phyloP scores from a whole-genome alignment of 1,284 basidiomycete species.

The Cerrena zonata region DNA sequence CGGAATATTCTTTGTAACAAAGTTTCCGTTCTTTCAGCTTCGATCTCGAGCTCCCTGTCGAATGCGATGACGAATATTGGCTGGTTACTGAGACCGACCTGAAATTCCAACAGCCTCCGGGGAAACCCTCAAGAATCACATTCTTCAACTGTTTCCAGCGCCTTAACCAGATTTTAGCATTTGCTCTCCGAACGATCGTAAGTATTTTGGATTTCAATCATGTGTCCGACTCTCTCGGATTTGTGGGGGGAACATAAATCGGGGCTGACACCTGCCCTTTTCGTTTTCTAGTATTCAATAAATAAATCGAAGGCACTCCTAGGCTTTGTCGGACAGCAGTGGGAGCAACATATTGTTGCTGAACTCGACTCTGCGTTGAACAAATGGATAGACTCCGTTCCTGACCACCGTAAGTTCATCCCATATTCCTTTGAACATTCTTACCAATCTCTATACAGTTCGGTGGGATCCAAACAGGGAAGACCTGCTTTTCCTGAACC shows the following conservation, averaged over 20 bases:
- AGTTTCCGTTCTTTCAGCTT: conserved; percentile 41
- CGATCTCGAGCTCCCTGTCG: conserved; percentile 55
- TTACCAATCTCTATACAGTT: conserved; percentile 31
- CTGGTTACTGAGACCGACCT: conserved; percentile 36
- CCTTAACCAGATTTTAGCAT: conserved; percentile 52
- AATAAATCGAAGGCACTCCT: conserved; percentile 45
- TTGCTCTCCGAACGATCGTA: conserved; percentile 51
- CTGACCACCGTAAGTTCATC: conserved; percentile 38
- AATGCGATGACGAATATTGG: conserved; percentile 67
- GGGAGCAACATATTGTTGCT: conserved; percentile 51
- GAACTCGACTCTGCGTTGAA: conserved; percentile 59
- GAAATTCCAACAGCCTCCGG: conserved; percentile 42
- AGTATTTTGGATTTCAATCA: conserved; percentile 15
- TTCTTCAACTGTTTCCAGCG: conserved; percentile 51
- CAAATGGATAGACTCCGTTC: conserved; percentile 57
- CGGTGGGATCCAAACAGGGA: conserved; percentile 48
- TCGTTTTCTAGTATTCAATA: conserved; percentile 45
- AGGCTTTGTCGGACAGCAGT: conserved; percentile 43
- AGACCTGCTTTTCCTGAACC: conserved; percentile 39
- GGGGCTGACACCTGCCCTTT: neutral
- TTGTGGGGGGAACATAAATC: no score
- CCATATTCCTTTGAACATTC: conserved; percentile 28
- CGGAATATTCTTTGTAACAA: conserved; percentile 62
- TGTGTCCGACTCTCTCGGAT: no score
- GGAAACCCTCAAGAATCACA: conserved; percentile 38